phyloP scores from a whole-genome alignment of 306 rosid genomes.

The Quercus suber region DNA sequence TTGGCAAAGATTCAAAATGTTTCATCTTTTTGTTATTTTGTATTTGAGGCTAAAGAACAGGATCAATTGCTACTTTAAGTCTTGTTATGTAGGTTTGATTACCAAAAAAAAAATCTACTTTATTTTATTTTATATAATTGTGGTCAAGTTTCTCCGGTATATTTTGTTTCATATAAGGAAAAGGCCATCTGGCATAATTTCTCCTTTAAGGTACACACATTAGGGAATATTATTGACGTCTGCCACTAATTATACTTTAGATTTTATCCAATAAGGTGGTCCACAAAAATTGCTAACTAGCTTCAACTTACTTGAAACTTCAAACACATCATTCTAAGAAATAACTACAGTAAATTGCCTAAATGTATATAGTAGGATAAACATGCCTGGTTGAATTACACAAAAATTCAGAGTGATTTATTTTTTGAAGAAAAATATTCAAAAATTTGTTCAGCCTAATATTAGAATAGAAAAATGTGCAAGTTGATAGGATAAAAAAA shows the following conservation, averaged over 20 bases:
- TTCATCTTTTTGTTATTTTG: constrained; percentile 53
- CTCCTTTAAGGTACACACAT: constrained; percentile 29
- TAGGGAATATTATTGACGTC: constrained; percentile 47
- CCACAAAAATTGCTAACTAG: constrained; percentile 8
- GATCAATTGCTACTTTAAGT: constrained; percentile 42
- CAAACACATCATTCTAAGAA: neutral
- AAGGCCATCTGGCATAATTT: constrained; percentile 38
- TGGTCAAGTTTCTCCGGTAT: constrained; percentile 42
- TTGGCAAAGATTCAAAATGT: constrained; percentile 74
- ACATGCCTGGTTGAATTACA: neutral
- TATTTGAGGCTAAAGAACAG: constrained; percentile 31
- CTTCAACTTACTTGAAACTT: neutral
- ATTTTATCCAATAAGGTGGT: constrained; percentile 47
- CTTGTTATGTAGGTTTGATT: constrained; percentile 48
- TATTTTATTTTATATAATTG: constrained; percentile 6
- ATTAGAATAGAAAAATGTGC: neutral
- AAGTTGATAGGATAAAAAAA: neutral
- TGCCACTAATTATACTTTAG: constrained; percentile 37
- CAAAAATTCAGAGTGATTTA: neutral
- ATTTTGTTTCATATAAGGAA: constrained; percentile 36
- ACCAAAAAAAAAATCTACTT: constrained; percentile 28
- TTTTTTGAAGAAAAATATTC: neutral
- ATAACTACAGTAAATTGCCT: neutral
- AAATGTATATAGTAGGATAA: neutral
- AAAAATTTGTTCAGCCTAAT: neutral